Percentiles rank a stretch among this genome's conserved stretches.
phyloP scores from a whole-genome alignment of 805 yeast species.

The Candida pini region DNA sequence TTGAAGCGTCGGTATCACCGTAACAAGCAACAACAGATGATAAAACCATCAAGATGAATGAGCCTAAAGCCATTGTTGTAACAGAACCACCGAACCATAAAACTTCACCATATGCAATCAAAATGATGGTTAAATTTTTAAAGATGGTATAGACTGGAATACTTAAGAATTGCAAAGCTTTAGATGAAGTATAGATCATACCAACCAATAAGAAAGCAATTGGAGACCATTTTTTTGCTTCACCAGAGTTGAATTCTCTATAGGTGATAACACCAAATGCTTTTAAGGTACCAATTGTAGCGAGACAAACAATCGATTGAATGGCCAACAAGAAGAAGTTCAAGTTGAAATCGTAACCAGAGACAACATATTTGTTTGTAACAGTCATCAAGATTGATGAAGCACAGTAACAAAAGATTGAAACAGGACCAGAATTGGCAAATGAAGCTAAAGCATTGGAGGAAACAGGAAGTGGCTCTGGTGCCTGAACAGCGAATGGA shows the following conservation, averaged over 20 bases:
- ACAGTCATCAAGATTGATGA: slow-evolving; percentile 97
- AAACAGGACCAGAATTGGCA: slow-evolving; percentile 56
- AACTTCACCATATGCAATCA: slow-evolving; percentile 98
- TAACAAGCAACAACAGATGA: slow-evolving; percentile 95
- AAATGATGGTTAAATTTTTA: slow-evolving; percentile 93
- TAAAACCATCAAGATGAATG: slow-evolving; percentile 87
- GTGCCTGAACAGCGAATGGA: slow-evolving; percentile 15
- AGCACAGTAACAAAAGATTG: slow-evolving; percentile 79
- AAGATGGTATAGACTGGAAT: slow-evolving; percentile 97
- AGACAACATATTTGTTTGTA: slow-evolving; percentile 90
- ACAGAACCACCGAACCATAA: slow-evolving; percentile 94
- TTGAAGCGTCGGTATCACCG: slow-evolving; percentile 49
- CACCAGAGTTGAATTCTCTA: slow-evolving; percentile 78
- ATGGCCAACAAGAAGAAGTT: slow-evolving; percentile 86
- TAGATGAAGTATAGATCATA: slow-evolving; percentile 95
- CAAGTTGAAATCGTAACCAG: slow-evolving; percentile 65
- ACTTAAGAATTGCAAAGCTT: slow-evolving; percentile 84
- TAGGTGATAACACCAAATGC: slow-evolving; percentile 71
- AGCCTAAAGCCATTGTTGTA: slow-evolving; percentile 81
- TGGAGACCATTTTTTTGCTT: slow-evolving; percentile 95
- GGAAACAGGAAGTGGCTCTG: slow-evolving; percentile 1
- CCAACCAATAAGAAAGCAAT: slow-evolving; percentile 82
- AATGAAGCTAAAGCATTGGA: slow-evolving; percentile 15
- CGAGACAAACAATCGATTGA: slow-evolving; percentile 80
- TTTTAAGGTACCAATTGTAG: slow-evolving; percentile 69